Base-by-base conservation (phyloP, 495 filamentous ascomycete genomes). In the Bryoglossum gracile region DNA sequence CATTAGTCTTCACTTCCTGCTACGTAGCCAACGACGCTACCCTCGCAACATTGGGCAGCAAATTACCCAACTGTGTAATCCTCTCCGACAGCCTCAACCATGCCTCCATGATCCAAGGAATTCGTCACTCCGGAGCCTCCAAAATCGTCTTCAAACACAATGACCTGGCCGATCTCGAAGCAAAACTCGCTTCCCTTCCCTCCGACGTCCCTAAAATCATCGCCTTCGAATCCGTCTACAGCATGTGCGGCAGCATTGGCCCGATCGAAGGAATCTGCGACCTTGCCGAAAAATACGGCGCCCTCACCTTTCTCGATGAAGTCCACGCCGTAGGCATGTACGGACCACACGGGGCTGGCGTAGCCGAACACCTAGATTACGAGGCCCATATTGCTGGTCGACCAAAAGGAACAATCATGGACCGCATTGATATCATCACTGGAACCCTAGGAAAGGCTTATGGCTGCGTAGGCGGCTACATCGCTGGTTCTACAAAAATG, bases 121-220 rank as follows among this genome's bases (percentile, higher is more conserved):
- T 98, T 60, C 88, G 94, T 16, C 92, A 97, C 69, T 96, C 90
- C 4, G 87, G 89, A 17, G 86, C 92, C 14, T 89, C 83, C 69
- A 98, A 98, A 72, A 77, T 98, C 68, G 92, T 98, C 36, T 97
- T 98, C 80, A 91, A 92, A 68, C 92, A 98, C 69, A 98, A 98
- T 53, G 92, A 98, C 60, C 59, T 96, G 23, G 76, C 72, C 9
- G 94, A 98, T 54, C 74, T 98, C 4, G 92, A 98, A 68, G 71
- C 75, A 37, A 97, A 98, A 61, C 74, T 98, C 47, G 89, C 89
- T 3, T 84, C 88, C 13, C 75, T 98, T 25, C 89, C 91, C 0
- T 63, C 82, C 2, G 72, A 89, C 36, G 75, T 87, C 23, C 92
- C 92, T 36, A 98, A 98, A 75, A 94, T 98, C 50, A 98, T 98